Evolutionary conservation across 306 rosid genomes (phyloP).

Genomic region (Dryas drummondii): DNA sequence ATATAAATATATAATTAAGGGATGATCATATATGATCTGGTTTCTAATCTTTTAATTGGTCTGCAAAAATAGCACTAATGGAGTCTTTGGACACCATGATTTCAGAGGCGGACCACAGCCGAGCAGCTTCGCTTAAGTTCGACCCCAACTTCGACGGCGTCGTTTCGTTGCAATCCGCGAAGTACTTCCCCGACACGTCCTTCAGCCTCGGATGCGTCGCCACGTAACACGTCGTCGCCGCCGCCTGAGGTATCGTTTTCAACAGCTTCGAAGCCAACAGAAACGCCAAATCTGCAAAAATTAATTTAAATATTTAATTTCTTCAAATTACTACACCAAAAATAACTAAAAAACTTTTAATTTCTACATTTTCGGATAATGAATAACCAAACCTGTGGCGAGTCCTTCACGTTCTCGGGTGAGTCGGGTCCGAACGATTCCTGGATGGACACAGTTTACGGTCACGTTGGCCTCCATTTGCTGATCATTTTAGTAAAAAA

Average conservation of each 20-base stretch:
- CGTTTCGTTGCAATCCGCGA: constrained; percentile 80
- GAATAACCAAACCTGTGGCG: constrained; percentile 50
- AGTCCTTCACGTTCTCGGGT: constrained; percentile 93
- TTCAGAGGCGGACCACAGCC: constrained; percentile 74
- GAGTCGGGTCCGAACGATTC: constrained; percentile 83
- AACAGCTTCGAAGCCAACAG: constrained; percentile 78
- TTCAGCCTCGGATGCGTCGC: constrained; percentile 61
- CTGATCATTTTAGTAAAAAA: constrained; percentile 30
- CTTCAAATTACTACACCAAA: too few relatives aligned
- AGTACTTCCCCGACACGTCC: constrained; percentile 72
- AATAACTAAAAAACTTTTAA: background rate
- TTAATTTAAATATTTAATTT: background rate
- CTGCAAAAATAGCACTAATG: constrained; percentile 7
- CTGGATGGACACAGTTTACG: constrained; percentile 90
- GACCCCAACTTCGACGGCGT: constrained; percentile 63
- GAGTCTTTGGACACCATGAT: constrained; percentile 41
- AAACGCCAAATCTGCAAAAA: constrained; percentile 70
- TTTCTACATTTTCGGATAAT: background rate
- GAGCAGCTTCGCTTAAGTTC: constrained; percentile 48
- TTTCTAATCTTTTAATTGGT: background rate
- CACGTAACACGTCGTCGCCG: constrained; percentile 93
- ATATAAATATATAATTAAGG: background rate
- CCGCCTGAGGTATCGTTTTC: constrained; percentile 96
- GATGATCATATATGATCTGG: background rate
- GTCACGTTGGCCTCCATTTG: constrained; percentile 79